Conservation (phyloP, 306 rosid genomes). For the Senna siamea region DNA sequence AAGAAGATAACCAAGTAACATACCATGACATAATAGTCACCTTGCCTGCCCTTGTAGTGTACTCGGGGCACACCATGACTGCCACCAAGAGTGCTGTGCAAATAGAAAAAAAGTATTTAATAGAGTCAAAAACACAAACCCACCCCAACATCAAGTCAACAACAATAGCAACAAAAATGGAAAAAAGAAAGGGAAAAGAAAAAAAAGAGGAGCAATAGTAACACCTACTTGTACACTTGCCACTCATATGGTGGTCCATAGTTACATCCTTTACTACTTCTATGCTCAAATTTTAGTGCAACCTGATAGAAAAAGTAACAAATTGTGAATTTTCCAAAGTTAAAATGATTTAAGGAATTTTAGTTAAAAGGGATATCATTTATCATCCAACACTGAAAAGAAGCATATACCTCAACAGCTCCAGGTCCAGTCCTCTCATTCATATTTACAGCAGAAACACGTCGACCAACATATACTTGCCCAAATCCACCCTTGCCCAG, state of each 20-base stretch:
- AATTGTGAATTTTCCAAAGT: not conserved
- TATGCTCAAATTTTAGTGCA: conserved; percentile 94
- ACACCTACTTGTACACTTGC: conserved; percentile 96
- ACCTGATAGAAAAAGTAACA: conserved; percentile 58
- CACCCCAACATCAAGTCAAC: not conserved
- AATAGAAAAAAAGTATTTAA: not conserved
- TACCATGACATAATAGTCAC: conserved; percentile 96
- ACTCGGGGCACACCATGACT: conserved; percentile 98
- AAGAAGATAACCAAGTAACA: conserved; percentile 30
- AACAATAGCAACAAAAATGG: no score
- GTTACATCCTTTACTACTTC: conserved; percentile 97
- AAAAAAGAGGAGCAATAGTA: not conserved
- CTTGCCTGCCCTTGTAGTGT: conserved; percentile 95
- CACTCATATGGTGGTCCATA: conserved; percentile 99
- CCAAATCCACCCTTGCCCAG: conserved; percentile 98
- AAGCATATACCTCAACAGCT: conserved; percentile 65
- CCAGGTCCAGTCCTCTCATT: conserved; percentile 69
- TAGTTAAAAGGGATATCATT: conserved; percentile 28
- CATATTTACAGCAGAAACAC: conserved; percentile 40
- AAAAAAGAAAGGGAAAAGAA: conserved; percentile 12
- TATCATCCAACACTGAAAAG: conserved; percentile 2
- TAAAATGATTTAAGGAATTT: not conserved
- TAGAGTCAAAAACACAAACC: not conserved
- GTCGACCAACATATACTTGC: conserved; percentile 97
- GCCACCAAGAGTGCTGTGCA: conserved; percentile 88